Evolutionary conservation across 805 yeast genomes (phyloP).

Genomic region (Ogataea methylovora): DNA sequence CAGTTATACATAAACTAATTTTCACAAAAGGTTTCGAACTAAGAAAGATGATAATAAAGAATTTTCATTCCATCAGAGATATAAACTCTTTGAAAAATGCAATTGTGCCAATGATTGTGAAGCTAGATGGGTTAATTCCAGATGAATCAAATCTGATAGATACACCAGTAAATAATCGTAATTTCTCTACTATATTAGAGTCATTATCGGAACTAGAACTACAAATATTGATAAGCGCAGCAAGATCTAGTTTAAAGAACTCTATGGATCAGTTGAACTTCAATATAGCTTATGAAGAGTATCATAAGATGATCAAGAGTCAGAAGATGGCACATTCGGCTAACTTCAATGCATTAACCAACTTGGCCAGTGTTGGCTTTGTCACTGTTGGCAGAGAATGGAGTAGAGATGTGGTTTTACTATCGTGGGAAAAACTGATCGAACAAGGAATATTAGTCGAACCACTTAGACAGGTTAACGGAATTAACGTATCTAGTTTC

Average conservation of each 20-base stretch:
- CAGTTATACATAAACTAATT: conserved; percentile 22
- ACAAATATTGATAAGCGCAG: conserved; percentile 64
- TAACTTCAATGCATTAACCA: conserved; percentile 22
- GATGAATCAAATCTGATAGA: conserved; percentile 1
- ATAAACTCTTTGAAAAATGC: conserved; percentile 40
- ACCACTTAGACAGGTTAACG: conserved; percentile 15
- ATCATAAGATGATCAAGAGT: conserved; percentile 42
- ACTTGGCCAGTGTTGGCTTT: conserved; percentile 3
- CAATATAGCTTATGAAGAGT: conserved; percentile 73
- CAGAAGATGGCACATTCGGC: conserved; percentile 27
- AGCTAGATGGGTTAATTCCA: conserved; percentile 5
- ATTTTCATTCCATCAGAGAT: conserved; percentile 55
- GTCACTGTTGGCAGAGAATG: conserved; percentile 45
- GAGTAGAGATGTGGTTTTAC: conserved; percentile 52
- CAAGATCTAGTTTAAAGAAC: conserved; percentile 57
- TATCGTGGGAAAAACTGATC: conserved; percentile 69
- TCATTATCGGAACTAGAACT: conserved; percentile 66
- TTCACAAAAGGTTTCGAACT: conserved; percentile 24
- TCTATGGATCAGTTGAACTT: conserved; percentile 61
- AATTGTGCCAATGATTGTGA: conserved; percentile 32
- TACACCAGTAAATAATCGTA: not conserved
- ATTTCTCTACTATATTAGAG: conserved; percentile 12
- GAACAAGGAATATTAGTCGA: conserved; percentile 41
- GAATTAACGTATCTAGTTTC: conserved; percentile 13
- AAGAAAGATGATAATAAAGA: conserved; percentile 30